phyloP scores from a whole-genome alignment of 345 rosid species.

The Eucalyptus camaldulensis region DNA sequence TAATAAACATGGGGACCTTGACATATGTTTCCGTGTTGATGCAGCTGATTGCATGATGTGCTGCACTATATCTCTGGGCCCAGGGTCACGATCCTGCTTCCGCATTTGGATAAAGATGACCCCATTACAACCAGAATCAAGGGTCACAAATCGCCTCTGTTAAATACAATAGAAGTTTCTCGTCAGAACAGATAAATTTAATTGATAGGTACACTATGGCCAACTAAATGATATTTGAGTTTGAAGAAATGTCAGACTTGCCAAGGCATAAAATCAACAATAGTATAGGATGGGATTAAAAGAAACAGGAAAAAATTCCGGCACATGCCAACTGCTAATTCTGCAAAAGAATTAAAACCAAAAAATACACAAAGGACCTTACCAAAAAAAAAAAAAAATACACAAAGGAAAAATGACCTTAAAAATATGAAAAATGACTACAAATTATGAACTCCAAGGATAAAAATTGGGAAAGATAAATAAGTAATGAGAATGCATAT shows the following conservation, averaged over 20 bases:
- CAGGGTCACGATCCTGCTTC: slow-evolving; percentile 68
- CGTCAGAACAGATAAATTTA: background rate
- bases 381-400: background rate
- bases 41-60: slow-evolving; percentile 81
- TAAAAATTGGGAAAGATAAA: background rate
- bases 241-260: background rate
- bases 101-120: slow-evolving; percentile 88
- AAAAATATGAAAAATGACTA: background rate
- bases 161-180: background rate
- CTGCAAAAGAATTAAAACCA: background rate
- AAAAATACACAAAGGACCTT: background rate
- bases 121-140: slow-evolving; percentile 95
- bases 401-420: background rate
- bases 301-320: background rate
- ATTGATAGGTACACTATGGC: background rate
- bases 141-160: slow-evolving; percentile 73
- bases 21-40: slow-evolving; percentile 77
- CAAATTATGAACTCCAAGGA: background rate
- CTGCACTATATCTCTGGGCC: slow-evolving; percentile 80
- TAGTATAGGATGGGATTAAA: background rate
- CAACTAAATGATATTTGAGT: background rate
- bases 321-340: background rate
- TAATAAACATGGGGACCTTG: slow-evolving; percentile 44
- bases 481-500: background rate
- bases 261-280: background rate